Percentiles rank a stretch among this genome's conserved stretches.
These are phyloP conservation scores for Orbilia ellipsospora DNA, from an alignment of 2,329 filamentous ascomycete species.

Conservation along the genomic window DNA sequence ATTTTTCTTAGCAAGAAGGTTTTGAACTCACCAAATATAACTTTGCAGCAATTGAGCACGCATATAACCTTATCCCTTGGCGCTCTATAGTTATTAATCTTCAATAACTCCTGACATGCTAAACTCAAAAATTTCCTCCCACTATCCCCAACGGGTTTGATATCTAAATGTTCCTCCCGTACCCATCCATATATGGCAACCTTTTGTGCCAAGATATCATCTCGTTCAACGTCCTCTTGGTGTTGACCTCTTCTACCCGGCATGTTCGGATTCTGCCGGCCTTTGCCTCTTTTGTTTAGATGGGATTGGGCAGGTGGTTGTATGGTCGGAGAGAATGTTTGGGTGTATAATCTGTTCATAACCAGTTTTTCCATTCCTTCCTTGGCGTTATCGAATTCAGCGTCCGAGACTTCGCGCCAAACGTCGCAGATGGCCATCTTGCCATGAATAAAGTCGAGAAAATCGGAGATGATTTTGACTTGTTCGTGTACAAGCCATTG, in stretches of 20 bases:
- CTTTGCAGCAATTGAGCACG: conserved; percentile 98
- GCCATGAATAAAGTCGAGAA: conserved; percentile 94
- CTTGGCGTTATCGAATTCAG: conserved; percentile 96
- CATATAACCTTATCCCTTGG: conserved; percentile 98
- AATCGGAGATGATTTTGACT: conserved; percentile 98
- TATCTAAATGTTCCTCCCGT: conserved; percentile 90
- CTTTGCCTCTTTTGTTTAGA: conserved; percentile 76
- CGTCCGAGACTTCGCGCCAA: conserved; percentile 94
- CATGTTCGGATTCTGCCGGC: conserved; percentile 22
- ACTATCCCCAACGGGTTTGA: conserved; percentile 83
- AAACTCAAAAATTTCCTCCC: conserved; percentile 87
- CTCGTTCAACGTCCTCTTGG: conserved; percentile 95
- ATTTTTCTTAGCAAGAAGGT: not conserved
- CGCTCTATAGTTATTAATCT: conserved; percentile 97
- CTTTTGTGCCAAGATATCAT: conserved; percentile 95
- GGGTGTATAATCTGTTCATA: conserved; percentile 95
- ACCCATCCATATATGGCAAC: conserved; percentile 98
- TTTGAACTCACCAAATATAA: conserved; percentile 81
- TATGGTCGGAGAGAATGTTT: conserved; percentile 96
- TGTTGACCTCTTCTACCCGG: conserved; percentile 93
- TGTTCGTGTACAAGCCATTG: conserved; percentile 99
- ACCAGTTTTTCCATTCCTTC: conserved; percentile 99
- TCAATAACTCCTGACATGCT: conserved; percentile 82
- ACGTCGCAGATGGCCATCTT: conserved; percentile 98
- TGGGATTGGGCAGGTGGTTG: conserved; percentile 78